phyloP scores from a whole-genome alignment of 1,284 basidiomycete species.

The Puccinia triticina region DNA sequence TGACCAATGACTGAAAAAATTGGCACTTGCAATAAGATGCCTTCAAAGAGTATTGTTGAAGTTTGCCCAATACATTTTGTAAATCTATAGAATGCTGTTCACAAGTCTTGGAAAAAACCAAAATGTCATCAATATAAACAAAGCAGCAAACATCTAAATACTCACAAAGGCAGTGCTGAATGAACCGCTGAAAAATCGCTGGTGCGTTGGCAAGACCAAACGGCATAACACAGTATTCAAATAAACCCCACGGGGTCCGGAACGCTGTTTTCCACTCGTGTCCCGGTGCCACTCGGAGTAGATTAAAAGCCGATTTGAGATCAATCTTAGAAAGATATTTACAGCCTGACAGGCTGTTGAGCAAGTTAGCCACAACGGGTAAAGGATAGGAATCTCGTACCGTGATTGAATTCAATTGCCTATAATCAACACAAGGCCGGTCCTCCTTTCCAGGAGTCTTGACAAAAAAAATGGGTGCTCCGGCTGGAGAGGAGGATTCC shows the following conservation, averaged over 20 bases:
- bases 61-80: no score
- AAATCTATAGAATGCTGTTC: no score
- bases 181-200: no score
- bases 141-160: no score
- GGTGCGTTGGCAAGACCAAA: no score
- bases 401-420: constrained; percentile 51
- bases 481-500: constrained; percentile 33
- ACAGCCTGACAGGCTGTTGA: neutral
- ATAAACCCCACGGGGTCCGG: no score
- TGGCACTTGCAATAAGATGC: neutral
- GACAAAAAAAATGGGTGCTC: constrained; percentile 51
- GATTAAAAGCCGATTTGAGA: constrained; percentile 58
- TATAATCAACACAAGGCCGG: constrained; percentile 53
- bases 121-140: no score
- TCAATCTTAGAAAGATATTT: constrained; percentile 56
- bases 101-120: no score
- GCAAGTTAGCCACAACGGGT: neutral
- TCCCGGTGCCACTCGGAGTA: constrained; percentile 55
- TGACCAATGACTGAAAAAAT: constrained; percentile 7
- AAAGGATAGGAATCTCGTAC: constrained; percentile 51
- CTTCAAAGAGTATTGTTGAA: neutral
- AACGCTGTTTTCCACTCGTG: neutral
- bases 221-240: no score
- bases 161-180: no score
- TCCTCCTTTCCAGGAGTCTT: constrained; percentile 52